These are phyloP conservation scores for Tulasnella sp. DNA, from an alignment of 768 basidiomycete genomes.

Conservation along the genomic window DNA sequence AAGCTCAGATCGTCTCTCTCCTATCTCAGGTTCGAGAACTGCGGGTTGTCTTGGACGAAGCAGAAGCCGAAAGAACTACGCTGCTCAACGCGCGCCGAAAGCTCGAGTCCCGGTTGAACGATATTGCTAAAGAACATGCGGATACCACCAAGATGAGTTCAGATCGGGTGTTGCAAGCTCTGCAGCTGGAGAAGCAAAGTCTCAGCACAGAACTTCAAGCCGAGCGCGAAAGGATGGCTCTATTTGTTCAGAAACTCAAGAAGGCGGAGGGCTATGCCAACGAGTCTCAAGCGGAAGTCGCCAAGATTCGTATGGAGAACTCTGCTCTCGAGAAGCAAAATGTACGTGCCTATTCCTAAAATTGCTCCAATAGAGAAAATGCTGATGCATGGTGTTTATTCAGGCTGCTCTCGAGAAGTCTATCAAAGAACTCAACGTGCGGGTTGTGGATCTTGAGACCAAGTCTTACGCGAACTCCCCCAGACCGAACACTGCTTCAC, in stretches of 20 bases:
- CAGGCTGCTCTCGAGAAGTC: slow-evolving; percentile 79
- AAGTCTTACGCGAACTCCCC: slow-evolving; percentile 58
- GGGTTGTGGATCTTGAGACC: slow-evolving; percentile 73
- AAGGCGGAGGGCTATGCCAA: slow-evolving; percentile 66
- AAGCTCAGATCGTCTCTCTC: slow-evolving; percentile 68
- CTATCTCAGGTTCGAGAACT: slow-evolving; percentile 82
- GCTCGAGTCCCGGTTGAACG: slow-evolving; percentile 67
- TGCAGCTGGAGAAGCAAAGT: slow-evolving; percentile 73
- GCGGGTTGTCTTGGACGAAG: slow-evolving; percentile 69
- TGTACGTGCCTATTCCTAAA: slow-evolving; percentile 30
- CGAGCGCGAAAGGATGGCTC: slow-evolving; percentile 58
- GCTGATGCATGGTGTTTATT: slow-evolving; percentile 1
- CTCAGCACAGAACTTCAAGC: slow-evolving; percentile 67
- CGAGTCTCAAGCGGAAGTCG: slow-evolving; percentile 66
- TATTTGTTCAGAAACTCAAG: slow-evolving; percentile 67
- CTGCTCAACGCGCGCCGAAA: slow-evolving; percentile 74
- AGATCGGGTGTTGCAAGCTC: slow-evolving; percentile 60
- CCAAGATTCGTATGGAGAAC: slow-evolving; percentile 68
- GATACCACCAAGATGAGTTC: slow-evolving; percentile 59
- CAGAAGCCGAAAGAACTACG: slow-evolving; percentile 67
- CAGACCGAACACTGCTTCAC: slow-evolving; percentile 32
- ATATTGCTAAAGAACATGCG: slow-evolving; percentile 63
- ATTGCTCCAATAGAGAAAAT: background rate
- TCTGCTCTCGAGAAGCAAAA: slow-evolving; percentile 68
- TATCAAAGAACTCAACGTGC: slow-evolving; percentile 71